Percentiles rank a stretch among this genome's conserved stretches.
phyloP scores from a whole-genome alignment of 139 green algal species.

The Asterochloris erici region DNA sequence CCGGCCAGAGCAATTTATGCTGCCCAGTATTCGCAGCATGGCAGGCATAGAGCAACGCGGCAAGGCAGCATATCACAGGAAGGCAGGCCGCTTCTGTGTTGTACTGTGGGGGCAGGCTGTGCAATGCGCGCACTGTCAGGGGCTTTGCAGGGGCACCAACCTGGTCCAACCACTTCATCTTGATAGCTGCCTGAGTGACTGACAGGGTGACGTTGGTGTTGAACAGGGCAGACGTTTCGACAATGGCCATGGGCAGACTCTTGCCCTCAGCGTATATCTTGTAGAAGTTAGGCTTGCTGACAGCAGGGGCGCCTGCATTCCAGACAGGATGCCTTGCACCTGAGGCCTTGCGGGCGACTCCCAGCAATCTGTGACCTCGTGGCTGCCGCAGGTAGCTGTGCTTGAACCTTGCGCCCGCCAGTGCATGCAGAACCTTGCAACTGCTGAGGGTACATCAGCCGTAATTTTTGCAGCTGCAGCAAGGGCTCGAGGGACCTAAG shows the following conservation, averaged over 20 bases:
- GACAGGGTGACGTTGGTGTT: neutral
- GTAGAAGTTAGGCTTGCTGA: conserved; percentile 2
- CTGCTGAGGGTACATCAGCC: too few species aligned
- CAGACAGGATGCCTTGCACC: too few species aligned
- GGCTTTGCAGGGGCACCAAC: neutral
- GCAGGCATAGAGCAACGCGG: neutral
- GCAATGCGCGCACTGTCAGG: neutral
- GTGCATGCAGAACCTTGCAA: too few species aligned
- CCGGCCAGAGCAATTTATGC: neutral
- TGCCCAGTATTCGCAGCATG: neutral
- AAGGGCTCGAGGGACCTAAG: neutral
- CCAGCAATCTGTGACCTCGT: too few species aligned
- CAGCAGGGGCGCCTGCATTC: too few species aligned
- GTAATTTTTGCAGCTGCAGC: too few species aligned
- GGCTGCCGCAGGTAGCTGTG: too few species aligned
- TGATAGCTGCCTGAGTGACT: neutral
- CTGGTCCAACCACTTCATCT: conserved; percentile 10
- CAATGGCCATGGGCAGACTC: conserved; percentile 10
- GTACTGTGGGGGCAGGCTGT: neutral
- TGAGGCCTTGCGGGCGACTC: too few species aligned
- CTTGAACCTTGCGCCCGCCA: too few species aligned
- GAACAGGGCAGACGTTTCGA: conserved; percentile 14
- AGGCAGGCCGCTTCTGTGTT: neutral
- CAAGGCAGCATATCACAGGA: neutral
- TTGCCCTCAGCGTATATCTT: conserved; percentile 11